A percentile compares a stretch with the other conserved stretches of the same genome.
Conservation (phyloP, 257 asterid species). For the Plectranthus barbatus region DNA sequence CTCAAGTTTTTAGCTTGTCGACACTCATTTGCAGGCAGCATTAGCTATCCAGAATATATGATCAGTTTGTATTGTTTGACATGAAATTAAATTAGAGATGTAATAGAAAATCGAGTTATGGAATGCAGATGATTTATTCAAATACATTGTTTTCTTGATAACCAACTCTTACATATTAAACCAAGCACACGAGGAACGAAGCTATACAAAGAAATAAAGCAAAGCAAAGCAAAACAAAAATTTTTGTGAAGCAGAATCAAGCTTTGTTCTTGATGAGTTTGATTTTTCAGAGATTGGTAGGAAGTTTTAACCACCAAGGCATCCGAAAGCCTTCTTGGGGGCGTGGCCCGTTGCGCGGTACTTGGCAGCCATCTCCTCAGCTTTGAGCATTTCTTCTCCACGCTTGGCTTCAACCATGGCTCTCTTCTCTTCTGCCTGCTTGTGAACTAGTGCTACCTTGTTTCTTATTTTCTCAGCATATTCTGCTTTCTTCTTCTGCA, state of each 20-base stretch:
- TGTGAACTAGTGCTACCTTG: slow-evolving; percentile 63
- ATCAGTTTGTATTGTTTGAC: background rate
- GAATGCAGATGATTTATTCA: background rate
- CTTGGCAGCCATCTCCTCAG: slow-evolving; percentile 67
- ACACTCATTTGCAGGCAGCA: background rate
- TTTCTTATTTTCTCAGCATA: slow-evolving; percentile 57
- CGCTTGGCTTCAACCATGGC: slow-evolving; percentile 54
- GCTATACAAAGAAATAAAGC: slow-evolving; percentile 8
- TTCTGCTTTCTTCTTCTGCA: slow-evolving; percentile 68
- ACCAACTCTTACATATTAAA: background rate
- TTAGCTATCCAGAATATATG: no score
- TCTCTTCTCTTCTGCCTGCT: slow-evolving; percentile 71
- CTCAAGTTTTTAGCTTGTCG: background rate
- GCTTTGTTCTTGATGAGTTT: slow-evolving; percentile 1
- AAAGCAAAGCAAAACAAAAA: background rate
- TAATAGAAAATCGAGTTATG: background rate
- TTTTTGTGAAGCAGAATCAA: background rate
- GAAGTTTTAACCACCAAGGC: slow-evolving; percentile 41
- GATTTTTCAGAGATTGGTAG: background rate
- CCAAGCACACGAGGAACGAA: slow-evolving; percentile 10
- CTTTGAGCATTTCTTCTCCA: slow-evolving; percentile 53
- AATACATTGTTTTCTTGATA: background rate
- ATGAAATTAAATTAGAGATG: background rate
- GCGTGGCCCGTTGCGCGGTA: slow-evolving; percentile 49
- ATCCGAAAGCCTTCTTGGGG: slow-evolving; percentile 52